Evolutionary conservation across 495 filamentous ascomycete species (phyloP), one percentile per base, ranked within the genome.

Genomic region (Neurospora pannonica): DNA sequence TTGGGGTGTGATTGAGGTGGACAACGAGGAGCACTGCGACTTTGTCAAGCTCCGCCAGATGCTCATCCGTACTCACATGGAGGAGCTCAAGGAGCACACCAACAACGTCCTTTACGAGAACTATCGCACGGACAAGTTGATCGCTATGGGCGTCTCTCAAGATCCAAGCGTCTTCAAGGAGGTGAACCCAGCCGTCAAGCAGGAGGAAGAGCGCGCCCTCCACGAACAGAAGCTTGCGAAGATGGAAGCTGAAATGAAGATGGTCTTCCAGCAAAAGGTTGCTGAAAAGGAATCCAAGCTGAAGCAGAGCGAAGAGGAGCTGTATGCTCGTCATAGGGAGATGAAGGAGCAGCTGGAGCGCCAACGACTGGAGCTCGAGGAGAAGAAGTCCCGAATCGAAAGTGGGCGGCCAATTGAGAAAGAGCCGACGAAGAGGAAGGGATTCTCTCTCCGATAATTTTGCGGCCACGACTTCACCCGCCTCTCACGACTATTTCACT

Each of bases 241-340:
- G 93, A 99, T 99, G 96, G 96, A 99, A 84, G 89, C 93, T 79
- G 96, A 99, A 84, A 99, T 99, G 96, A 98, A 98, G 93, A 98
- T 98, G 96, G 96, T 99, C 80, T 99, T 99, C 94, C 96, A 99
- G 83, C 97, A 98, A 83, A 99, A 99, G 92, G 96, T 99, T 28
- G 90, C 93, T 74, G 96, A 99, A 85, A 99, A 99, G 89, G 96
- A 99, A 85, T 97, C 94, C 90, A 99, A 99, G 86, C 88, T 99
- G 83, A 96, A 94, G 84, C 95, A 98, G 87, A 97, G 94, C 89
- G 96, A 99, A 85, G 96, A 98, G 84, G 96, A 99, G 87, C 85
- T 99, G 75, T 98, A 98, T 79, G 94, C 97, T 73, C 91, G 96
- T 78, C 96, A 99, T 86, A 90, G 94, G 79, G 96, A 99, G 88